phyloP scores from a whole-genome alignment of 257 asterid genomes.

The Datura wrightii region DNA sequence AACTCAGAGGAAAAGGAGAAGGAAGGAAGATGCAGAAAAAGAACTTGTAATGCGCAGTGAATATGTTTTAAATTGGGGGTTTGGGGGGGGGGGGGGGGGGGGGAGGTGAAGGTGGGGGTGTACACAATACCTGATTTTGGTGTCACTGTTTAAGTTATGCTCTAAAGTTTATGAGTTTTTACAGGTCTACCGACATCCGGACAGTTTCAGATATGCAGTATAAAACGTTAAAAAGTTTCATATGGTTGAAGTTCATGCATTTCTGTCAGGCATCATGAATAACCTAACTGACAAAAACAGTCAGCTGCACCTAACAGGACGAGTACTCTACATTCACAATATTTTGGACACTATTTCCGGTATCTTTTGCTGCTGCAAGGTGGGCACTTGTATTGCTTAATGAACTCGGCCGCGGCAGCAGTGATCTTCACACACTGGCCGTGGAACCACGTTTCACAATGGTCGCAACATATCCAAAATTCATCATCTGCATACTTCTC shows the following conservation, averaged over 20 bases:
- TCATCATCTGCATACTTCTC: slow-evolving; percentile 66
- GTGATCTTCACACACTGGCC: slow-evolving; percentile 92
- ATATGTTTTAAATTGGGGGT: too few species aligned
- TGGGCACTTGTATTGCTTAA: slow-evolving; percentile 85
- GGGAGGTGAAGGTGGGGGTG: too few species aligned
- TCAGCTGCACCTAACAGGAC: neutral
- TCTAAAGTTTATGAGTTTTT: neutral
- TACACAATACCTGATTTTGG: too few species aligned
- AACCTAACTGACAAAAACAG: neutral
- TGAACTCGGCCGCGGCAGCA: slow-evolving; percentile 74
- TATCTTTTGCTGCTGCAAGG: slow-evolving; percentile 76
- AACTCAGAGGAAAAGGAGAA: too few species aligned
- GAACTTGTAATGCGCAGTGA: too few species aligned
- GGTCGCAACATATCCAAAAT: slow-evolving; percentile 87
- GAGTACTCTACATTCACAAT: neutral
- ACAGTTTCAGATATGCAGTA: neutral
- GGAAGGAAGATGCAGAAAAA: too few species aligned
- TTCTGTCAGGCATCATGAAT: neutral
- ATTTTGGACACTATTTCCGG: slow-evolving; percentile 44
- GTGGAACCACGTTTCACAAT: slow-evolving; percentile 87
- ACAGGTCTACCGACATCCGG: neutral
- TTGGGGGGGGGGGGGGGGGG: too few species aligned
- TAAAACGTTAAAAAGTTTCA: neutral
- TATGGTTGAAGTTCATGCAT: neutral
- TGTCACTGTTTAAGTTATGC: too few species aligned